phyloP scores from a whole-genome alignment of 1,139 yeast species.

The Scheffersomyces quercinus region DNA sequence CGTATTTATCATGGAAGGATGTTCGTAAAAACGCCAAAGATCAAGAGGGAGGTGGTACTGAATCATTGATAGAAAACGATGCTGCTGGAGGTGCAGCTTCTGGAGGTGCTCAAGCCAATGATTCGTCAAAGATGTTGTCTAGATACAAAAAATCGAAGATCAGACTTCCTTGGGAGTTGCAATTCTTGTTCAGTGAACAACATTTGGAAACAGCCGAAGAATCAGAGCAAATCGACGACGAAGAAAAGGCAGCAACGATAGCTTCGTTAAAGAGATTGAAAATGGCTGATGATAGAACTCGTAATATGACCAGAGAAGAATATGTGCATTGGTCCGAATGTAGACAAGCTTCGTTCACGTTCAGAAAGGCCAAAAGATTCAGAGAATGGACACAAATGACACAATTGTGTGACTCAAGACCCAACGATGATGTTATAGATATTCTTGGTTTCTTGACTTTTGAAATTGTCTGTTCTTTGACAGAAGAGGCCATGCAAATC shows the following conservation, averaged over 20 bases:
- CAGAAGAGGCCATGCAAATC: slow-evolving; percentile 86
- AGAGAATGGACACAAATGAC: slow-evolving; percentile 95
- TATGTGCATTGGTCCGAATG: slow-evolving; percentile 99
- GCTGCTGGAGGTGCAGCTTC: slow-evolving; percentile 38
- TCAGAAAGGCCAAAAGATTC: slow-evolving; percentile 86
- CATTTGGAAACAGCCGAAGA: slow-evolving; percentile 82
- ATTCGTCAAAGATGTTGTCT: slow-evolving; percentile 59
- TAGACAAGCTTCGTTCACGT: slow-evolving; percentile 95
- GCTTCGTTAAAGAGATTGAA: slow-evolving; percentile 86
- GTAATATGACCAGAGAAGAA: slow-evolving; percentile 92
- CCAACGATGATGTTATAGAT: slow-evolving; percentile 95
- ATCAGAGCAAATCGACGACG: slow-evolving; percentile 80
- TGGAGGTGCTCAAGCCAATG: slow-evolving; percentile 36
- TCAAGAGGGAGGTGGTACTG: slow-evolving; percentile 83
- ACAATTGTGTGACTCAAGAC: slow-evolving; percentile 82
- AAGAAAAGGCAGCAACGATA: slow-evolving; percentile 83
- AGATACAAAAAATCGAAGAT: slow-evolving; percentile 78
- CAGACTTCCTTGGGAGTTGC: slow-evolving; percentile 92
- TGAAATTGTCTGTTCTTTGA: slow-evolving; percentile 91
- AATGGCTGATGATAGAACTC: slow-evolving; percentile 92
- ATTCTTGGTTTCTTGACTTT: slow-evolving; percentile 92
- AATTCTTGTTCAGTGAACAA: slow-evolving; percentile 90
- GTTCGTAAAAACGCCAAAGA: slow-evolving; percentile 96
- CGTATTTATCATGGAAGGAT: slow-evolving; percentile 96
- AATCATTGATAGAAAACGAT: slow-evolving; percentile 45